Percentiles rank a stretch among this genome's conserved stretches.
These are phyloP conservation scores for Volvariella volvacea DNA, from an alignment of 1,284 basidiomycete genomes.

Conservation along the genomic window DNA sequence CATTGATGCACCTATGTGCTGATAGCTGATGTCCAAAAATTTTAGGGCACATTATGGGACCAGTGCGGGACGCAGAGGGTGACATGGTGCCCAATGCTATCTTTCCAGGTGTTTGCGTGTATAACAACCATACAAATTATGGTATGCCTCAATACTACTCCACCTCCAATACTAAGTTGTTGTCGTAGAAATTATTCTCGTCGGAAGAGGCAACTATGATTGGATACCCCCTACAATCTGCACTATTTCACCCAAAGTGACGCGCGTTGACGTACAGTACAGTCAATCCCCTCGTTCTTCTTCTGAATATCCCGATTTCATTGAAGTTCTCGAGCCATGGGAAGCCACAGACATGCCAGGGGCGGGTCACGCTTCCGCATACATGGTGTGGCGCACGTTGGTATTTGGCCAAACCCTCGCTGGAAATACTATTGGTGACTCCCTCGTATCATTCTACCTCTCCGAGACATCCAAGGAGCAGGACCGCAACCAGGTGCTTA, in stretches of 20 bases:
- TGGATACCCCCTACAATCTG: conserved; percentile 12
- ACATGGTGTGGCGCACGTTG: conserved; percentile 12
- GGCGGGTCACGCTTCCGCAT: conserved; percentile 12
- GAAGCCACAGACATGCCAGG: conserved; percentile 9
- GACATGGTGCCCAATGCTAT: no score
- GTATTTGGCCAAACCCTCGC: conserved; percentile 11
- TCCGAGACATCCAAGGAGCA: conserved; percentile 6
- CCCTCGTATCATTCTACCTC: conserved; percentile 7
- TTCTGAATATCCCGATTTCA: conserved; percentile 10
- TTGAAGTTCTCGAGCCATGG: conserved; percentile 11
- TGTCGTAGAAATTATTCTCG: conserved; percentile 11
- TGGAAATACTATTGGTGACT: conserved; percentile 14
- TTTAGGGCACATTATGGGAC: no score
- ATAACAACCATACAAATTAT: no score
- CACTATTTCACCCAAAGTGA: conserved; percentile 11
- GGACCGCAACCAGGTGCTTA: no score
- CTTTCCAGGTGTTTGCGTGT: no score
- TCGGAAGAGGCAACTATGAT: conserved; percentile 10
- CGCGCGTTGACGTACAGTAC: conserved; percentile 11
- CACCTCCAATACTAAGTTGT: not conserved
- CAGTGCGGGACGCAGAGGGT: no score
- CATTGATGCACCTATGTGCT: no score
- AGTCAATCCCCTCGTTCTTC: conserved; percentile 11
- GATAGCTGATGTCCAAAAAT: no score
- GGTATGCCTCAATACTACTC: no score